Base-by-base conservation (phyloP, 2,329 filamentous ascomycete species). In the Colletotrichum kahawae region DNA sequence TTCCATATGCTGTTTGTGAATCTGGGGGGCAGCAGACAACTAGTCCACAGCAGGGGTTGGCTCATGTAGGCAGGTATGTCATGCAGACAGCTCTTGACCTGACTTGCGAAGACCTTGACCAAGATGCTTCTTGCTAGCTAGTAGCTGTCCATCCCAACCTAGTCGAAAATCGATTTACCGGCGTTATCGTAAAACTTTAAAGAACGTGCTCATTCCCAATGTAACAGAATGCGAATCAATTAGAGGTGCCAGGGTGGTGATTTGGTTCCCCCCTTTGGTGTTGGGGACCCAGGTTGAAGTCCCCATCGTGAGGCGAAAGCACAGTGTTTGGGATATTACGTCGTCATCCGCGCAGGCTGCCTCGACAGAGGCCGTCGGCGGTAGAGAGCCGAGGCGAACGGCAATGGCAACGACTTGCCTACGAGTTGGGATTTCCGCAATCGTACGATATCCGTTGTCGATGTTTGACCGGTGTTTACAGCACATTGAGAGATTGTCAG, bases 41-140 rank as follows among this genome's bases (percentile, higher is more conserved):
- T 67, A 48, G 67, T 60, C 67, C 36, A 54, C 60, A 57, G 63
- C 71, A 75, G 75, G 62, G 71, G 64, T 66, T 18, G 21, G 29
- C 5, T 71, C 69, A 76, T 71, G 75, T 71, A 71, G 57, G 71
- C 71, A 70, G 62, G 63, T 67, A 71, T 76, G 74, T 75, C 62
- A 62, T 76, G 71, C 74, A 76, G 74, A 43, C 54, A 48, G 18
- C 33, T 63, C 33, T 48, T 59, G 60, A 64, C 57, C 57, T 62
- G 74, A 70, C 51, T 71, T 56, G 13, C 48, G 59, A 24, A 66
- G 70, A 57, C 56, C 33, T 62, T 60, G n/a, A 38, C 60, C 54
- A 33, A 63, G 34, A 14, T 24, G 31, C 29, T 66, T 21, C 7
- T 62, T 36, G 60, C 31, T 21, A 13, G 29, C 16, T 33, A 21